Evolutionary conservation across 2,329 filamentous ascomycete genomes (phyloP).

Genomic region (Cordyceps javanica): DNA sequence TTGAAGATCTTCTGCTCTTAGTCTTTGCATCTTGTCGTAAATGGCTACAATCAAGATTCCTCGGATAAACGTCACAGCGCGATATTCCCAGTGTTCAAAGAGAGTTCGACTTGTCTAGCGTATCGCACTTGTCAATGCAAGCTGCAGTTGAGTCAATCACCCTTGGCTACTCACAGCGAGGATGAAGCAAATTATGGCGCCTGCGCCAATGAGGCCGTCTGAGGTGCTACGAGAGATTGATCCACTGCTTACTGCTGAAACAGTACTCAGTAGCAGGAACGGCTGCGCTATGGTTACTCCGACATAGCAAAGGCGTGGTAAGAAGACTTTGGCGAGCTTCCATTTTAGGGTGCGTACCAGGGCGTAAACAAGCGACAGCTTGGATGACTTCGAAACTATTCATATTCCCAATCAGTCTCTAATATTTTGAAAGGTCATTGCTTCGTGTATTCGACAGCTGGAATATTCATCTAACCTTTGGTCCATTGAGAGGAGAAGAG

Average conservation of each 20-base stretch:
- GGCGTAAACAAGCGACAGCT: background rate
- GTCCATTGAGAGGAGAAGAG: too few species aligned
- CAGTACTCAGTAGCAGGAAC: background rate
- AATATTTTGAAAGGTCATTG: too few species aligned
- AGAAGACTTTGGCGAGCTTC: background rate
- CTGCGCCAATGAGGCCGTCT: background rate
- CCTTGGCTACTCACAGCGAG: too few species aligned
- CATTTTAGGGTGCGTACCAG: background rate
- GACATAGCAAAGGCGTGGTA: background rate
- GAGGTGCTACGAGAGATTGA: too few species aligned
- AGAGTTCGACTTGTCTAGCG: background rate
- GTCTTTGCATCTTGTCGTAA: background rate
- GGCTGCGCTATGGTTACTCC: background rate
- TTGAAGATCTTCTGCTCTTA: background rate
- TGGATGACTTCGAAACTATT: background rate
- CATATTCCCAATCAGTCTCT: too few species aligned
- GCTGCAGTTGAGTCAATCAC: background rate
- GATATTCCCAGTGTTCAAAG: background rate
- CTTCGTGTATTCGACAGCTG: too few species aligned
- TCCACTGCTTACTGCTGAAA: background rate
- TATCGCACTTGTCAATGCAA: background rate
- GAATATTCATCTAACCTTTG: too few species aligned
- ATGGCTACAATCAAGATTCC: background rate
- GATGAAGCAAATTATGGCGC: background rate
- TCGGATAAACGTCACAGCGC: background rate